These are phyloP conservation scores for Colletotrichum aenigma DNA, from an alignment of 2,329 filamentous ascomycete genomes.

Conservation along the genomic window DNA sequence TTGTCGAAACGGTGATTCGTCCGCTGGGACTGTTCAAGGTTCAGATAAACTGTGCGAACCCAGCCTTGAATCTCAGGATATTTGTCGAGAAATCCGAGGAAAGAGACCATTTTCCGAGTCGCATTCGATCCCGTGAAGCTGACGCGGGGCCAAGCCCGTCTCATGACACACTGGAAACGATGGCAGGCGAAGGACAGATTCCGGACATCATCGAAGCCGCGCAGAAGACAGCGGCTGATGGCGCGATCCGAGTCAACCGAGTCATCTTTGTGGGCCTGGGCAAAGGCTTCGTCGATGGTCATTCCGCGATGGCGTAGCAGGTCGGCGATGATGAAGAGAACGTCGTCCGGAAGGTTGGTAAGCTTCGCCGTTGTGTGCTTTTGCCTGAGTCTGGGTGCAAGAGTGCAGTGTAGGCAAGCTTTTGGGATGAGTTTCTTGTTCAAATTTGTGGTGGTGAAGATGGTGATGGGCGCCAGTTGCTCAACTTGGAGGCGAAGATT, in stretches of 20 bases:
- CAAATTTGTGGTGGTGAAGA: not conserved
- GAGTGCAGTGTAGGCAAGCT: fast-evolving
- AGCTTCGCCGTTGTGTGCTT: not conserved
- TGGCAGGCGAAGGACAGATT: fast-evolving
- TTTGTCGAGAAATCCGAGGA: not conserved
- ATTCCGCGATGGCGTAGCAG: not conserved
- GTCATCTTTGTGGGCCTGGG: not conserved
- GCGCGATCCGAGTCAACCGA: not conserved
- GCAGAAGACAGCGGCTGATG: not conserved
- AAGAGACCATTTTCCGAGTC: not conserved
- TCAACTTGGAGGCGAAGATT: not conserved
- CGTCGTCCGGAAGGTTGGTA: not conserved
- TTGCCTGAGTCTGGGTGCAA: not conserved
- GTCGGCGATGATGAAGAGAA: not conserved
- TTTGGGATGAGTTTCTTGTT: not conserved
- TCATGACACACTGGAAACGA: not conserved
- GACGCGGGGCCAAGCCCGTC: not conserved
- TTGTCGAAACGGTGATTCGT: not conserved
- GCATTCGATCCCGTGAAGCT: not conserved
- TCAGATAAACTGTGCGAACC: not conserved
- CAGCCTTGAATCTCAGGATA: not conserved
- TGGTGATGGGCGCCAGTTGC: not conserved
- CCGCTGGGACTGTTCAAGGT: not conserved
- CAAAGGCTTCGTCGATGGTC: not conserved
- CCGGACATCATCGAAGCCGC: not conserved